phyloP scores from a whole-genome alignment of 352 stramenopile species.

The Phytophthora pini region DNA sequence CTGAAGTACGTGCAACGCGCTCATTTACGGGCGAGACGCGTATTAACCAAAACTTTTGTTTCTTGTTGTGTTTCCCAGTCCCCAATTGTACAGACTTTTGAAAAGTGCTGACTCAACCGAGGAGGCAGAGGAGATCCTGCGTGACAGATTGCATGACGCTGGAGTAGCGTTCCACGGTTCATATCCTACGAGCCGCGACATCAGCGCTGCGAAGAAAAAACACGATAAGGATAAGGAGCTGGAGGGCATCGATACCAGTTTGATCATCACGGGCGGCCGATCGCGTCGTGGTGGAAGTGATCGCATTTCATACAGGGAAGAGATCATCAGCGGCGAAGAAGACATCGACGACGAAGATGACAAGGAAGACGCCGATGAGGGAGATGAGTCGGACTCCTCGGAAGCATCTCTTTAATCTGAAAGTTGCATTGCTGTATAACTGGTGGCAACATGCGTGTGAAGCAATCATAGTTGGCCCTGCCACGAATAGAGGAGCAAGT shows the following conservation, averaged over 20 bases:
- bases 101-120: constrained; percentile 49
- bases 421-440: neutral
- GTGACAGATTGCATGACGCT: constrained; percentile 53
- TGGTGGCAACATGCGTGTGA: constrained; percentile 14
- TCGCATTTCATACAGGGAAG: constrained; percentile 43
- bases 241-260: constrained; percentile 82
- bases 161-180: constrained; percentile 58
- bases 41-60: neutral
- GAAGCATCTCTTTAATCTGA: constrained; percentile 45
- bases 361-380: constrained; percentile 12
- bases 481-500: constrained; percentile 20
- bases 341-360: constrained; percentile 32
- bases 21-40: no score
- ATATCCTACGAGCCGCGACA: constrained; percentile 74
- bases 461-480: constrained; percentile 5
- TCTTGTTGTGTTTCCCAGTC: constrained; percentile 39
- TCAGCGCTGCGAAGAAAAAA: constrained; percentile 75
- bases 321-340: constrained; percentile 53
- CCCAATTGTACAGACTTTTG: constrained; percentile 63
- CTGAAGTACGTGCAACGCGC: constrained; percentile 53
- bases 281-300: constrained; percentile 34
- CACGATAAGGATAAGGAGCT: constrained; percentile 71
- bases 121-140: constrained; percentile 66
- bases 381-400: constrained; percentile 42
- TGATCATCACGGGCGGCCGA: constrained; percentile 66